These are phyloP conservation scores for Boletellus sp. DNA, from an alignment of 768 basidiomycete species.

Conservation along the genomic window DNA sequence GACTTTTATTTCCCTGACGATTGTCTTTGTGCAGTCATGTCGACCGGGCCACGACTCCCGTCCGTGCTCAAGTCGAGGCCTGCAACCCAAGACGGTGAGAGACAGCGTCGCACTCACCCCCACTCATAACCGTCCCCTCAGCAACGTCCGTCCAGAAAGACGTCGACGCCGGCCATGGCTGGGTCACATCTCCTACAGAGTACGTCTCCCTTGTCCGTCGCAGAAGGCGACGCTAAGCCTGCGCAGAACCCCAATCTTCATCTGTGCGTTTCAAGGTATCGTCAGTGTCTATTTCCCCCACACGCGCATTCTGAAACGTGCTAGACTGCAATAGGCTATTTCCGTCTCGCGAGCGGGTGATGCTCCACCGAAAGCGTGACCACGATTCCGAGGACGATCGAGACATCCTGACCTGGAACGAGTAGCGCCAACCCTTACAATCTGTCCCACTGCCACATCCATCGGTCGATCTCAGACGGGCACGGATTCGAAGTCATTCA, in stretches of 20 bases:
- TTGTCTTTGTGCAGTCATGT: no score
- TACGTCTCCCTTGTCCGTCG: conserved; percentile 33
- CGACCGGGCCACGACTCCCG: conserved; percentile 28
- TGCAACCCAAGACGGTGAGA: conserved; percentile 32
- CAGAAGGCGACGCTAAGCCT: conserved; percentile 8
- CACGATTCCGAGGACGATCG: conserved; percentile 55
- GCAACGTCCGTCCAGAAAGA: conserved; percentile 55
- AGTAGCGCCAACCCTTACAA: conserved; percentile 25
- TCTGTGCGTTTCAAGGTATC: conserved; percentile 62
- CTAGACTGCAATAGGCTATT: conserved; percentile 69
- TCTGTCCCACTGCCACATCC: not conserved
- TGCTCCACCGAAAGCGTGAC: conserved; percentile 67
- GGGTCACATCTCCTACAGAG: conserved; percentile 65
- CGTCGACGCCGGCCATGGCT: conserved; percentile 48
- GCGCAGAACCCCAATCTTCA: conserved; percentile 73
- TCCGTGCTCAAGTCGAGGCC: conserved; percentile 33
- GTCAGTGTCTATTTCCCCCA: not conserved
- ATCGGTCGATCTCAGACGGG: not conserved
- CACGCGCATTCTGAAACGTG: not conserved
- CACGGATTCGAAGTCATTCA: conserved; percentile 44
- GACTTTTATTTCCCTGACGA: no score
- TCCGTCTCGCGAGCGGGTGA: conserved; percentile 63
- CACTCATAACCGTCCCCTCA: conserved; percentile 19
- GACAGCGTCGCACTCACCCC: not conserved
- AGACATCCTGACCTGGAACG: conserved; percentile 73